Base-by-base conservation (phyloP, 2,329 filamentous ascomycete genomes). In the Proliferodiscus dingleyae region DNA sequence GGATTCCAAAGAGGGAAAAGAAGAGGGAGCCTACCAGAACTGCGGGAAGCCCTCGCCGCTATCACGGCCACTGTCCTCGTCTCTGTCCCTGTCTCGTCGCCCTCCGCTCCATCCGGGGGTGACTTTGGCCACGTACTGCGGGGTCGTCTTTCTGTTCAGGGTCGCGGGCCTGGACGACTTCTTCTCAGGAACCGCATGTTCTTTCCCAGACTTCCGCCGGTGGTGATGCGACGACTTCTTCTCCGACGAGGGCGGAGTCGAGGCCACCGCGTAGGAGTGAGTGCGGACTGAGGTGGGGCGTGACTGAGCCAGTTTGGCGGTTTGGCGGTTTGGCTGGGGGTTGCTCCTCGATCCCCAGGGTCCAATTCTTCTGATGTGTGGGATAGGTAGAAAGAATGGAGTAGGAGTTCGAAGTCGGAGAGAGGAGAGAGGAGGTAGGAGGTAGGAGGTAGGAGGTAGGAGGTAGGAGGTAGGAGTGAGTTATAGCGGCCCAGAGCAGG, bases 11-110 rank as follows among this genome's bases (percentile, higher is more conserved):
- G 44, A 29, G 41, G 21, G 33, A 33, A 19, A 41, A 50, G 43
- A 10, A 15, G 30, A 34, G 37, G 21, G 18, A 18, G 74, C 77
- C 47, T 72, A 83, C 80, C 80, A 83, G 59, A 72, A 83, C 61
- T 82, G 78, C 18, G 79, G 79, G 52, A 83, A 83, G 63, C 74
- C 80, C 59, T 83, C 79, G 45, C 77, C 69, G 58, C 80, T 78
- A 44, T 81, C 59, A 22, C 57, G 43, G 23, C 48, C 47, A n/a
- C 45, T 34, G 7, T 54, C 48, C 1, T 55, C 57, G n/a, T 56
- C 51, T 22, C 51, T 30, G n/a, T 54, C 50, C n/a, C 13, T 39
- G 26, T 33, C 37, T 13, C 41, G 37, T 44, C 19, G n/a, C n/a
- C n/a, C 38, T 46, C 37, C 36, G 23, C 23, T 50, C 23, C 41